Conservation (phyloP, 164 flowering plant species). For the Vitis riparia region DNA sequence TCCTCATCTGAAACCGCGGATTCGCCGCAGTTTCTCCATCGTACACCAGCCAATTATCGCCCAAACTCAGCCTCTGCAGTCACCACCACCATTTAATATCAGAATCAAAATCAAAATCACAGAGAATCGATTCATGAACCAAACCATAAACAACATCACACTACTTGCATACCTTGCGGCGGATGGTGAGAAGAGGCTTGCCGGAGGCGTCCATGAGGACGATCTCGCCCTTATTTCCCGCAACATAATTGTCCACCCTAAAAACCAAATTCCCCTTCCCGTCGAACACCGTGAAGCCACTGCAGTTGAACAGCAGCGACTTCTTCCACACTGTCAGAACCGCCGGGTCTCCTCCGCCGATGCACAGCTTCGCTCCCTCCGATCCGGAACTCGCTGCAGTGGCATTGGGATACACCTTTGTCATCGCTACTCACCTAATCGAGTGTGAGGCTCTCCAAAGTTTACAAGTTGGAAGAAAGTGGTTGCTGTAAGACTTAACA, state of each 20-base stretch:
- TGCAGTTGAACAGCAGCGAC: conserved; percentile 72
- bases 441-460: no score
- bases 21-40: no score
- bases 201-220: conserved; percentile 83
- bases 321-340: conserved; percentile 87
- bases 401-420: no score
- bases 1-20: conserved; percentile 46
- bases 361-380: no score
- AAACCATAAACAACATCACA: no score
- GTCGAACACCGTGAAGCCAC: conserved; percentile 82
- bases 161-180: conserved; percentile 63
- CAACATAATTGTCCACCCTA: conserved; percentile 73
- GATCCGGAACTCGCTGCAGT: no score
- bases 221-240: conserved; percentile 46
- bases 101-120: not conserved
- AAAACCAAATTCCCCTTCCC: conserved; percentile 60
- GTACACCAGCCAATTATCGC: conserved; percentile 64
- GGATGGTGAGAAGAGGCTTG: conserved; percentile 69
- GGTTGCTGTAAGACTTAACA: no score
- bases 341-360: not conserved
- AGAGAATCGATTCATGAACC: no score
- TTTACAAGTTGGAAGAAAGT: no score
- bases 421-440: no score
- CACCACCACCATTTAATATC: no score
- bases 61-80: conserved; percentile 56